Evolutionary conservation across 2,329 filamentous ascomycete genomes (phyloP), one percentile per base, ranked within the genome.

Genomic region (Penicillium sp.): DNA sequence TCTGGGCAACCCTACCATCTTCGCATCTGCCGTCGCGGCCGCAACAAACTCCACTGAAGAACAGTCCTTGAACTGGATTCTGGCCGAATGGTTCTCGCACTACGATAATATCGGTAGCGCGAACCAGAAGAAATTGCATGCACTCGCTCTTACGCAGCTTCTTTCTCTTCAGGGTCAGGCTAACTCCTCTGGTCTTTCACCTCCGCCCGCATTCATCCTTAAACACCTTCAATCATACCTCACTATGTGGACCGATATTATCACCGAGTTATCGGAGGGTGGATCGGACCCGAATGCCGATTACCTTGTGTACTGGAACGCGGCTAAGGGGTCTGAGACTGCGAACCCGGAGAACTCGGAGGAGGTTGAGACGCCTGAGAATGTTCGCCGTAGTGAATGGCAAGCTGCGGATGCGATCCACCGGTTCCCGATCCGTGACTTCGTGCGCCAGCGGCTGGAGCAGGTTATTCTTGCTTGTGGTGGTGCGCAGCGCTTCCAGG

Each of bases 1-100:
- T 0, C 77, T 96, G 2, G 87, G 88, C 1, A 89, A 89, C 37
- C 91, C 93, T 1, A 75, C 76, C 2, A 78, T 90, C 2, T 89
- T 96, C 63, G 78, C 88, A 13, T 77, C 80, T 46, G 82, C 81
- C 1, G 68, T 85, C 50, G 68, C 69, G 9, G 70, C 75, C 11
- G 70, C 77, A 10, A 70, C 69, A 23, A 66, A 67, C 14, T 66
- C 69, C 13, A 58, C 68, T 3, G 67, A 74, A 54, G 73, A 77
- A 43, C 65, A 73, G 33, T 63, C 66, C 3, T 61, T 79, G 14
- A 64, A 69, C 21, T 81, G 79, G 79, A 67, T 81, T 21, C 53
- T 81, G 8, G 72, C 69, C 0, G 79, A 81, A 65, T 81, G 79
- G 79, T 78, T 81, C 57, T 64, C 68, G 29, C 78, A 80, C 59